phyloP scores from a whole-genome alignment of 805 yeast genomes.

The Zygoascus tannicola region DNA sequence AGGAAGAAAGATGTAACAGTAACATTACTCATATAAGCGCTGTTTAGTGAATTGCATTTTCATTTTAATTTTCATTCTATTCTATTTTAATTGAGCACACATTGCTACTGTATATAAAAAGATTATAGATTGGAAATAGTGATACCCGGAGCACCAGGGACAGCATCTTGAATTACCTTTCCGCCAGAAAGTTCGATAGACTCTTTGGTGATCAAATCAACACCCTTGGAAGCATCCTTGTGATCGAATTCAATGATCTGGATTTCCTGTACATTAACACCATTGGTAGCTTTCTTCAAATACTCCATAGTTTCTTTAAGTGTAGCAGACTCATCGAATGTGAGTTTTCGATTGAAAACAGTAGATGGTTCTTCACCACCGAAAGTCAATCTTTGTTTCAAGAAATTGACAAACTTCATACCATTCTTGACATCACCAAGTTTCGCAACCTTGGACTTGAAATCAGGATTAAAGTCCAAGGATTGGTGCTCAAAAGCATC shows the following conservation, averaged over 20 bases:
- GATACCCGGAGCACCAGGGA: slow-evolving; percentile 92
- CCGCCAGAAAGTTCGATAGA: slow-evolving; percentile 51
- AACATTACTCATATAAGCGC: too few relatives aligned
- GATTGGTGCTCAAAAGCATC: slow-evolving; percentile 24
- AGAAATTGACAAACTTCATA: slow-evolving; percentile 87
- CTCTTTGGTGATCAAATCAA: slow-evolving; percentile 58
- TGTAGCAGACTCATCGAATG: slow-evolving; percentile 65
- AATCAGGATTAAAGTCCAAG: slow-evolving; percentile 28
- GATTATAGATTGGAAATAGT: slow-evolving; percentile 62
- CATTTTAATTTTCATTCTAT: neutral
- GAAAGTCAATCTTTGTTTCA: slow-evolving; percentile 65
- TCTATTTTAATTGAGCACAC: neutral
- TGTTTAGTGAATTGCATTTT: neutral
- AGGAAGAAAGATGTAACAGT: neutral
- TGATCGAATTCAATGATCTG: slow-evolving; percentile 54
- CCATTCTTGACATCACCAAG: slow-evolving; percentile 85
- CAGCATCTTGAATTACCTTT: slow-evolving; percentile 70
- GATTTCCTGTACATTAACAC: slow-evolving; percentile 44
- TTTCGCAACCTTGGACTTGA: slow-evolving; percentile 31
- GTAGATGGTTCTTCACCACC: slow-evolving; percentile 45
- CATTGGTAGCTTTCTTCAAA: slow-evolving; percentile 57
- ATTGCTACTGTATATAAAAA: slow-evolving; percentile 24
- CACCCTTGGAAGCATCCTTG: slow-evolving; percentile 51
- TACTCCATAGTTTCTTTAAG: slow-evolving; percentile 47
- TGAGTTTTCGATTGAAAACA: slow-evolving; percentile 83